Conservation (phyloP, 2,329 filamentous ascomycete species). For the Trichoderma citrinoviride region DNA sequence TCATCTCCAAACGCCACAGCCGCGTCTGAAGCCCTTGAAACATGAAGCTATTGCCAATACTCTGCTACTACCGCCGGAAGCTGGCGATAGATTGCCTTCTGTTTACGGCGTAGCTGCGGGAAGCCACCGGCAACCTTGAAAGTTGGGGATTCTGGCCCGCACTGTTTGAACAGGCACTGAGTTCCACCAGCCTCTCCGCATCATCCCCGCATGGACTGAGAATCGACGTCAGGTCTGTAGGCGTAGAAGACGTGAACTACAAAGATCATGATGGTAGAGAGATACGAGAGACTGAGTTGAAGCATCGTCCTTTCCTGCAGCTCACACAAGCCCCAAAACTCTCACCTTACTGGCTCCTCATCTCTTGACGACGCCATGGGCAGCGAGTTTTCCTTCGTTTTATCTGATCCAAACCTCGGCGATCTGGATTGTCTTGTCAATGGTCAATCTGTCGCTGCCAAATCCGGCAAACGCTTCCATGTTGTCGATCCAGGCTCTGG, state of each 20-base stretch:
- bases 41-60: neutral
- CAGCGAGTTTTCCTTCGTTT: conserved; percentile 38
- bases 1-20: neutral
- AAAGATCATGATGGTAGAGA: neutral
- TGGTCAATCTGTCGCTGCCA: conserved; percentile 46
- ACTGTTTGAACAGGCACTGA: conserved; percentile 17
- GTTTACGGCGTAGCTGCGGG: conserved; percentile 11
- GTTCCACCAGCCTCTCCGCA: conserved; percentile 24
- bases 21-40: neutral
- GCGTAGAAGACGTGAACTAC: neutral
- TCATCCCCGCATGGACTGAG: conserved; percentile 6
- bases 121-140: conserved; percentile 3
- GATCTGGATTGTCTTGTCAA: conserved; percentile 51
- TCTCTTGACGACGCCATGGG: neutral
- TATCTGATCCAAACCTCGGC: conserved; percentile 48
- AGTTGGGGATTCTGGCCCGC: neutral
- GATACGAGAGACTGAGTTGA: neutral
- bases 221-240: neutral
- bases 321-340: neutral
- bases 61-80: neutral
- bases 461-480: conserved; percentile 48
- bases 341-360: neutral
- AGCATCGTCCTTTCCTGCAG: neutral
- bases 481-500: conserved; percentile 54
- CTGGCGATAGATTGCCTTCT: conserved; percentile 15